Percentiles rank a stretch among this genome's conserved stretches.
Conservation (phyloP, 805 yeast species). For the Yarrowia keelungensis region DNA sequence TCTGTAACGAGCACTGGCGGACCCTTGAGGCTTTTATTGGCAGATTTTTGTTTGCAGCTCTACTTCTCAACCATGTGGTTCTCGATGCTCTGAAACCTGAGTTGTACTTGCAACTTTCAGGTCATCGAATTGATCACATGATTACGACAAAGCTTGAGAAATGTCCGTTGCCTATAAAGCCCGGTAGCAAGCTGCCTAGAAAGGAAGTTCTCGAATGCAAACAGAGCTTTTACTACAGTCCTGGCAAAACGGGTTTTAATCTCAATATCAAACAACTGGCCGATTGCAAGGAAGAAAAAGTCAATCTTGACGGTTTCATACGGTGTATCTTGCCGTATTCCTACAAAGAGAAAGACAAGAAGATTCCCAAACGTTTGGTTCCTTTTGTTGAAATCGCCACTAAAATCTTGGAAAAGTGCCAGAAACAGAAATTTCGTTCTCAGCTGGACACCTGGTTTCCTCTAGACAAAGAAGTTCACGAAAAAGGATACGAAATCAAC, state of each 20-base stretch:
- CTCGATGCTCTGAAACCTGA: background rate
- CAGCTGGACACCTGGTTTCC: slow-evolving; percentile 17
- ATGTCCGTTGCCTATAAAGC: background rate
- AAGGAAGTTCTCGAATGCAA: background rate
- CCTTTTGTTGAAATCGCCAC: background rate
- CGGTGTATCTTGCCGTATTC: background rate
- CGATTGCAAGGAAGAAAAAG: background rate
- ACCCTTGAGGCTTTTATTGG: too few relatives aligned
- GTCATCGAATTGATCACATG: background rate
- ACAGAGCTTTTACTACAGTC: slow-evolving; percentile 3
- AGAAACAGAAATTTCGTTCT: background rate
- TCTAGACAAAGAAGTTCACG: background rate
- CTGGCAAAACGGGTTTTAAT: background rate
- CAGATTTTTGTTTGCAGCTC: too few relatives aligned
- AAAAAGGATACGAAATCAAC: background rate
- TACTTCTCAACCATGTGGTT: too few relatives aligned
- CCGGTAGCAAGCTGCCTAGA: background rate
- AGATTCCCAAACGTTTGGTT: slow-evolving; percentile 5
- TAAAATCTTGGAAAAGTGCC: background rate
- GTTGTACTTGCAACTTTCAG: slow-evolving; percentile 2
- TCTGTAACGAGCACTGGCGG: too few relatives aligned
- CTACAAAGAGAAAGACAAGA: background rate
- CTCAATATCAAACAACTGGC: background rate
- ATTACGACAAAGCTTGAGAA: too few relatives aligned
- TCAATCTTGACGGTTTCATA: background rate